A percentile compares a stretch with the other conserved stretches of the same genome.
Evolutionary conservation across 176 grass and related monocot genomes (phyloP).

Genomic region (Oryza rufipogon): DNA sequence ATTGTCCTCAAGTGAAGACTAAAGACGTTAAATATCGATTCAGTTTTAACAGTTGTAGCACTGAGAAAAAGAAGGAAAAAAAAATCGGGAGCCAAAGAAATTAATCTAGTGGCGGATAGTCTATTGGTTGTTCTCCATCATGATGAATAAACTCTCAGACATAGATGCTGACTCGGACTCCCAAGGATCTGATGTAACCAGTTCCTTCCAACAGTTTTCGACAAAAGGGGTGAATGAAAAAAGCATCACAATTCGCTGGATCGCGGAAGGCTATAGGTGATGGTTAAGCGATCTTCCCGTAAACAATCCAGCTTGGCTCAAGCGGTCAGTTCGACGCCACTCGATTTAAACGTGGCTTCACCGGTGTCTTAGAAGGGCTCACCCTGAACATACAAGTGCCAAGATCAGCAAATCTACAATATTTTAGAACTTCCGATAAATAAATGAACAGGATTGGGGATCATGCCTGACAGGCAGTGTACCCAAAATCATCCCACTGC

Average conservation of each 20-base stretch:
- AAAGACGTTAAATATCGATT: conserved; percentile 23
- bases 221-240: conserved; percentile 33
- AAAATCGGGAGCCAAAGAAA: conserved; percentile 8
- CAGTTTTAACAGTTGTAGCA: conserved; percentile 6
- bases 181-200: conserved; percentile 44
- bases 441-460: conserved; percentile 14
- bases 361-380: conserved; percentile 91
- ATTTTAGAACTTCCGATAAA: neutral
- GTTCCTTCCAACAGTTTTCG: conserved; percentile 41
- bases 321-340: conserved; percentile 50
- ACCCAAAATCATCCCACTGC: conserved; percentile 84
- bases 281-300: conserved; percentile 48
- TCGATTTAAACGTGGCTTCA: conserved; percentile 67
- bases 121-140: conserved; percentile 23
- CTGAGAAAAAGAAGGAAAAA: neutral
- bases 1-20: neutral
- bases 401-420: conserved; percentile 36
- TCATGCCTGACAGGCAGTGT: conserved; percentile 78
- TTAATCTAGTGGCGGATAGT: conserved; percentile 29
- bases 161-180: neutral
- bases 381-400: conserved; percentile 65
- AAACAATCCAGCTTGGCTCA: conserved; percentile 51
- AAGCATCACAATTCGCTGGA: conserved; percentile 43
- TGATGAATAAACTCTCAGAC: neutral
- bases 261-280: conserved; percentile 47